A percentile compares a stretch with the other conserved stretches of the same genome.
phyloP scores from a whole-genome alignment of 1,139 yeast species.

The Pichia sp. region DNA sequence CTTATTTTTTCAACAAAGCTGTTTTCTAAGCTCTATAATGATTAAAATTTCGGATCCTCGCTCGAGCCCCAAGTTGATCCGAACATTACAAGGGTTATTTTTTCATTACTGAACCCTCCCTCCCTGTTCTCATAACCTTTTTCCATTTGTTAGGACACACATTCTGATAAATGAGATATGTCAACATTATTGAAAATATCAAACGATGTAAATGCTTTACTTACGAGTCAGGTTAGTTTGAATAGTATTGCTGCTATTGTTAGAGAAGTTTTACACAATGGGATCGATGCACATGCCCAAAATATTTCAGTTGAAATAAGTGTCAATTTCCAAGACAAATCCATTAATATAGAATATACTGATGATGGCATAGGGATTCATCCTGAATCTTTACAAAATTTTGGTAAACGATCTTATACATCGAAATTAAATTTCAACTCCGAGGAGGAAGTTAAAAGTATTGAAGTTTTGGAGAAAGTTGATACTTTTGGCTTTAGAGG shows the following conservation, averaged over 20 bases:
- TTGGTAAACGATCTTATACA: slow-evolving; percentile 63
- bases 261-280: slow-evolving; percentile 70
- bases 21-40: too few relatives aligned
- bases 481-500: slow-evolving; percentile 75
- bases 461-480: slow-evolving; percentile 41
- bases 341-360: slow-evolving; percentile 40
- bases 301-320: slow-evolving; percentile 50
- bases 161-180: slow-evolving; percentile 1
- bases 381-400: slow-evolving; percentile 44
- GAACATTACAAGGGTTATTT: too few relatives aligned
- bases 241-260: slow-evolving; percentile 35
- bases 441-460: slow-evolving; percentile 31
- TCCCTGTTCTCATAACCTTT: too few relatives aligned
- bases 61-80: too few relatives aligned
- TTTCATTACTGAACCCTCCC: too few relatives aligned
- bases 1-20: too few relatives aligned
- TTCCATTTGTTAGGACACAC: too few relatives aligned
- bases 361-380: slow-evolving; percentile 81
- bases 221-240: slow-evolving; percentile 14
- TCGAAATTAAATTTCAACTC: slow-evolving; percentile 43
- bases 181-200: slow-evolving; percentile 1
- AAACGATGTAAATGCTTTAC: not conserved
- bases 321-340: slow-evolving; percentile 40
- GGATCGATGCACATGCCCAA: slow-evolving; percentile 68
- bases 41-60: too few relatives aligned